Evolutionary conservation across 1,284 basidiomycete genomes (phyloP), one percentile per base, ranked within the genome.

Genomic region (Trichosporon sp.): DNA sequence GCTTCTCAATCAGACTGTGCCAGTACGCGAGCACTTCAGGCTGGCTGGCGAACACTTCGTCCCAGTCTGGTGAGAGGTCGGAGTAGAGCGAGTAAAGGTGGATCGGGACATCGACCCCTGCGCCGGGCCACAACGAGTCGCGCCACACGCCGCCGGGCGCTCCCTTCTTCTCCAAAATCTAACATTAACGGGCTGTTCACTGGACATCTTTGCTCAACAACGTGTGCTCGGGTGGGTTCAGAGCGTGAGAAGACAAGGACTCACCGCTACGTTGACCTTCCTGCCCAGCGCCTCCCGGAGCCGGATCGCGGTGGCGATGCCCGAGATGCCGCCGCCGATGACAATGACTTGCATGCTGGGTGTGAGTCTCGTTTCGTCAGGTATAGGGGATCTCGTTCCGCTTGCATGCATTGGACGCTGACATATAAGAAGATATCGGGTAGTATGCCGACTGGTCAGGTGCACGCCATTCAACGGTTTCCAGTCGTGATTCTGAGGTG

Each of bases 111-210:
- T 80, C 79, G 31, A 80, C 78, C 6, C 70, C 72, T 4, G 67
- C 71, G 1, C 76, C 75, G 1, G 76, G 74, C 79, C 79, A 80
- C 0, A 64, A 66, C 1, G 72, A 69, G 63, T 79, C 76, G 1
- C 76, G 69, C 79, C 79, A 80, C 1, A 78, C 73, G 1, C 79
- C 79, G 6, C 79, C 79, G 0, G 76, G 68, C 0, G 73, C 69
- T 0, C 38, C 48, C 0, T 63, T 56, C 43, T 75, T 74, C 73
- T 80, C 79, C 26, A 76, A 74, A 12, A 78, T 74, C 74, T 75
- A 61, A 2, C 35, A 38, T 63, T 38, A 64, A 31, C 51, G 2
- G 6, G n/a, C 51, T 37, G 40, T 11, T 16, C 8, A 12, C 10
- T 11, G 8, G 11, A 11, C 11, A 4, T 12, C 40, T 11, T 43